Evolutionary conservation across 495 filamentous ascomycete genomes (phyloP).

Genomic region (Sabuloglossum arenarium): DNA sequence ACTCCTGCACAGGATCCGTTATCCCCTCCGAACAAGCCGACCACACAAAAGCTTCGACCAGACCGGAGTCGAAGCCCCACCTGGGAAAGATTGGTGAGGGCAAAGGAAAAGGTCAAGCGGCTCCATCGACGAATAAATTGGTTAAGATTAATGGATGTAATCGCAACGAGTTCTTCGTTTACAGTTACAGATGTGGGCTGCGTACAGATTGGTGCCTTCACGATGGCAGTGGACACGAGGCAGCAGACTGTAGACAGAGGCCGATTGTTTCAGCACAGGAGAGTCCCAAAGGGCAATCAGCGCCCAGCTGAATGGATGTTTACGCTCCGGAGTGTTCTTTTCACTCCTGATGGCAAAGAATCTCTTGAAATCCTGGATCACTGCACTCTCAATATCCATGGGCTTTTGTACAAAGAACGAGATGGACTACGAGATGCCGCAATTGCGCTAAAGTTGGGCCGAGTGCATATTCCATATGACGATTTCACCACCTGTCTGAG

Average conservation of each 20-base stretch:
- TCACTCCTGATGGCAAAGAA: slow-evolving; percentile 66
- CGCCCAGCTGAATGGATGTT: slow-evolving; percentile 89
- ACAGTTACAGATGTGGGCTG: slow-evolving; percentile 60
- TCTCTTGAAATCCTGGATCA: slow-evolving; percentile 80
- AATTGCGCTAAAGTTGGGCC: slow-evolving; percentile 73
- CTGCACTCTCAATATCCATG: slow-evolving; percentile 73
- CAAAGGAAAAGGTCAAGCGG: slow-evolving; percentile 69
- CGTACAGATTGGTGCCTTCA: slow-evolving; percentile 64
- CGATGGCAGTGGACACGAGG: slow-evolving; percentile 73
- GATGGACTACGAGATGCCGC: slow-evolving; percentile 82
- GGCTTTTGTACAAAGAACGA: slow-evolving; percentile 68
- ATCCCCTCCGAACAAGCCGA: slow-evolving; percentile 2
- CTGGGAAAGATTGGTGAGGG: slow-evolving; percentile 51
- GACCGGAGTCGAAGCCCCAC: slow-evolving; percentile 35
- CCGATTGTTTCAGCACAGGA: slow-evolving; percentile 71
- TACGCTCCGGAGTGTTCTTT: slow-evolving; percentile 63
- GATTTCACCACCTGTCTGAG: slow-evolving; percentile 46
- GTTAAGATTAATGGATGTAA: slow-evolving; percentile 75
- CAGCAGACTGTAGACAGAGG: slow-evolving; percentile 79
- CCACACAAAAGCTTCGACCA: slow-evolving; percentile 11
- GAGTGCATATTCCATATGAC: slow-evolving; percentile 78
- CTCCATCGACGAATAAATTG: slow-evolving; percentile 74
- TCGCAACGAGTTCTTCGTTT: slow-evolving; percentile 59
- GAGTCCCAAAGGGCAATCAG: slow-evolving; percentile 44
- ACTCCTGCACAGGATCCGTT: background rate